Base-by-base conservation (phyloP, 1,139 yeast genomes). In the Debaryomyces psychrophilus region DNA sequence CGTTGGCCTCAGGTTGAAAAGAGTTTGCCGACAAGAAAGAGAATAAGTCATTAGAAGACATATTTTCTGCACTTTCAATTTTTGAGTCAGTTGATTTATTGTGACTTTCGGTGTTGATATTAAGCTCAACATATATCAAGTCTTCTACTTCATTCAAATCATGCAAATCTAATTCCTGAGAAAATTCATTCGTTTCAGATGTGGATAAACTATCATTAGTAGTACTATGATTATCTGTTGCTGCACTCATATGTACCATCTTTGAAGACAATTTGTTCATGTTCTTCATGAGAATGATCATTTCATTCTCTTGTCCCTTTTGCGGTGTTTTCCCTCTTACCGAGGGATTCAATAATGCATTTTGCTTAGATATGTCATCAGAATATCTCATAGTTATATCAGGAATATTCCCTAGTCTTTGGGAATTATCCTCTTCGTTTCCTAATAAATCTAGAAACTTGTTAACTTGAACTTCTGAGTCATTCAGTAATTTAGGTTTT, bases 231-330 rank as follows among this genome's bases (percentile, higher is more conserved):
- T 46, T 50, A 29, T 52, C 50, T 40, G 36, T 38, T 27, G 42
- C 41, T 4, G 50, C 44, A 60, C 71, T 69, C 55, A 82, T 78
- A 49, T 80, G 78, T 51, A 90, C 80, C 87, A 93, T 87, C 55
- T 92, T 82, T 48, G 90, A 83, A 55, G 95, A 86, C 43, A 93
- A 71, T 50, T 90, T 80, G 65, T 93, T 93, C 95, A 92, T 90
- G 50, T 96, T 89, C 55, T 86, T 79, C 71, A 93, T 77, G 31
- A 90, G 83, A 9, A 88, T 82, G 17, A 89, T 76, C 63, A 87
- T 76, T 52, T 85, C 90, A 31, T 81, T 81, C 46, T 83, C 83
- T 37, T 76, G 76, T 22, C 46, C 50, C 20, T 43, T 49, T 58
- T 64, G 65, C 51, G 66, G 62, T 53, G 68, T 64, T 53, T 69